A percentile compares a stretch with the other conserved stretches of the same genome.
Conservation (phyloP, 2,329 filamentous ascomycete species). For the Scedosporium boydii region DNA sequence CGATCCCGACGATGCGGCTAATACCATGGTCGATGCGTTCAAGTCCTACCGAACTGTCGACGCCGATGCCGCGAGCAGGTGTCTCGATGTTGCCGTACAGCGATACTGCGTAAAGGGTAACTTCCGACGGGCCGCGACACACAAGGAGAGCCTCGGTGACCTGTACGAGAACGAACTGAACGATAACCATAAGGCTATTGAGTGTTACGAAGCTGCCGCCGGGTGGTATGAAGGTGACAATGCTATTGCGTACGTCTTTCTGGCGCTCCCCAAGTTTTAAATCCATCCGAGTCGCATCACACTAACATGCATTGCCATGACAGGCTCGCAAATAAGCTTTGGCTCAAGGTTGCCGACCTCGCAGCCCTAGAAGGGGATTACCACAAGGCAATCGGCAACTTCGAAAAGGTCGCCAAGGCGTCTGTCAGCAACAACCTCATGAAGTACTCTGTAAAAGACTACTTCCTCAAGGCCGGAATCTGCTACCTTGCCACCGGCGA, state of each 20-base stretch:
- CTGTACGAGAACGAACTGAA: constrained; percentile 74
- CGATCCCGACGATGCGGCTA: constrained; percentile 87
- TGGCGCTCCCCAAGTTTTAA: background rate
- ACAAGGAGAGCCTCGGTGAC: constrained; percentile 83
- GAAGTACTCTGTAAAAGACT: constrained; percentile 92
- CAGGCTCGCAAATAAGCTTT: constrained; percentile 86
- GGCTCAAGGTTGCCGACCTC: constrained; percentile 84
- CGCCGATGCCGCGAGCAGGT: constrained; percentile 72
- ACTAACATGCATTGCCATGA: background rate
- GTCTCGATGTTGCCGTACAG: constrained; percentile 68
- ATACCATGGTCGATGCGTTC: constrained; percentile 81
- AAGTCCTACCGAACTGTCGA: constrained; percentile 86
- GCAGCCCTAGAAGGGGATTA: constrained; percentile 76
- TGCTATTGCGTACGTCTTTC: constrained; percentile 59
- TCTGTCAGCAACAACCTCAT: constrained; percentile 85
- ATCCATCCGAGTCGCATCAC: no score
- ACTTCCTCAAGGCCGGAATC: constrained; percentile 87
- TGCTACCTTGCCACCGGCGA: constrained; percentile 72
- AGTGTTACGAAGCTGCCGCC: constrained; percentile 77
- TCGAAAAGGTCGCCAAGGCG: constrained; percentile 71
- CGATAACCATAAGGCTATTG: constrained; percentile 68
- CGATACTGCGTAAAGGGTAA: constrained; percentile 87
- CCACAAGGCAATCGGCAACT: constrained; percentile 70
- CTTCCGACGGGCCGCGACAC: constrained; percentile 79
- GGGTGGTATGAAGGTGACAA: constrained; percentile 85